These are phyloP conservation scores for Kuraishia borneana DNA, from an alignment of 805 yeast genomes.

Conservation along the genomic window DNA sequence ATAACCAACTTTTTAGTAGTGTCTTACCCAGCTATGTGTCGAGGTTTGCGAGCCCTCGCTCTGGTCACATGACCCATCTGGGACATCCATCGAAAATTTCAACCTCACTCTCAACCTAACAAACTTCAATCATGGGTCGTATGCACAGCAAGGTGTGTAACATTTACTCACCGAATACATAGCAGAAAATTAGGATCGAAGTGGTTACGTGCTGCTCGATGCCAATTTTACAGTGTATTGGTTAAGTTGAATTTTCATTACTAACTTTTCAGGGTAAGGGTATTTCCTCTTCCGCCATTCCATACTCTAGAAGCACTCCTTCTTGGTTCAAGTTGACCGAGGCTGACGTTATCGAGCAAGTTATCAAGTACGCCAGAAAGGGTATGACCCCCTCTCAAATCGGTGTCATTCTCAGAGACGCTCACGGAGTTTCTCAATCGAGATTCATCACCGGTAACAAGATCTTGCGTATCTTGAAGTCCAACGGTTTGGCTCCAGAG, in stretches of 20 bases:
- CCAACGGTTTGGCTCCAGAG: conserved; percentile 99
- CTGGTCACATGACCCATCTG: not conserved
- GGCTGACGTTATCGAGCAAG: conserved; percentile 94
- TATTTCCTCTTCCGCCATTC: conserved; percentile 97
- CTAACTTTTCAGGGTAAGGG: conserved; percentile 87
- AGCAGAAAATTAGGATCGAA: conserved; percentile 19
- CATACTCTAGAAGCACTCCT: conserved; percentile 98
- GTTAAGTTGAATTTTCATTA: conserved; percentile 15
- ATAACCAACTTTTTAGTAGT: not conserved
- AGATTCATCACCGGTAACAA: conserved; percentile 98
- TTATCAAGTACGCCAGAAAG: conserved; percentile 99
- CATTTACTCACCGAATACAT: conserved; percentile 4
- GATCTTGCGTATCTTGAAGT: conserved; percentile 97
- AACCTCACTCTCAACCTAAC: conserved; percentile 3
- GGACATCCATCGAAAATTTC: not conserved
- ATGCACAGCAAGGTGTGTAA: conserved; percentile 94
- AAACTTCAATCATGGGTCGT: conserved; percentile 91
- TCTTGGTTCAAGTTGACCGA: conserved; percentile 98
- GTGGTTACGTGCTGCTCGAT: conserved; percentile 32
- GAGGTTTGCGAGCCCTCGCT: not conserved
- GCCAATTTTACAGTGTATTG: conserved; percentile 33
- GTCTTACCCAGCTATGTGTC: not conserved
- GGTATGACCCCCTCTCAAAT: conserved; percentile 99
- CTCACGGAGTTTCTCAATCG: conserved; percentile 98
- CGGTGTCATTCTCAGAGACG: conserved; percentile 99